Conservation (phyloP, 1,284 basidiomycete species). For the Papiliotrema laurentii region DNA sequence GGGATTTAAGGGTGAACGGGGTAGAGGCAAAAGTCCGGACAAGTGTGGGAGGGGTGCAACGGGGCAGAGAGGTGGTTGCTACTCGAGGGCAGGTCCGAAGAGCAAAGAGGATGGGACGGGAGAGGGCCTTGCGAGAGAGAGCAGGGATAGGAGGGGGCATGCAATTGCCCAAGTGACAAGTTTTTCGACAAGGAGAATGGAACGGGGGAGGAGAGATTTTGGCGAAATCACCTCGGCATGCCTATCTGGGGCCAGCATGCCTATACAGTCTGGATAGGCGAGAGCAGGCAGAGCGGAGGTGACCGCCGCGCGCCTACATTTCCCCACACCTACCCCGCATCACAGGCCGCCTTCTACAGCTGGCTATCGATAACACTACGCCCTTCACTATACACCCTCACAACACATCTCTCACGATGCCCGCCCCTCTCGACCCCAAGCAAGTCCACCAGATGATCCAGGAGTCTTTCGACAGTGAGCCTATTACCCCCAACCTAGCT, state of each 20-base stretch:
- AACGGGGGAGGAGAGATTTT: neutral
- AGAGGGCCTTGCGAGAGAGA: no score
- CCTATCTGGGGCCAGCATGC: no score
- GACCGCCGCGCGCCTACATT: no score
- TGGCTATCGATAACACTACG: no score
- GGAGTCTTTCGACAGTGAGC: slow-evolving; percentile 31
- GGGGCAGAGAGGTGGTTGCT: neutral
- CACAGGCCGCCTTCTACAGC: no score
- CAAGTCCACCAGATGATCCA: slow-evolving; percentile 35
- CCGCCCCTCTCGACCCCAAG: slow-evolving; percentile 5
- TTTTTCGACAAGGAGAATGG: neutral
- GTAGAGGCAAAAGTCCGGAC: slow-evolving; percentile 10
- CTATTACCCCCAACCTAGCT: neutral
- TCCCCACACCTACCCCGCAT: no score
- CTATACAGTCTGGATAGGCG: no score
- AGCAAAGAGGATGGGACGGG: no score
- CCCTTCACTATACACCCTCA: no score
- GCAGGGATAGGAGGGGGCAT: neutral
- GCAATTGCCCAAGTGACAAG: neutral
- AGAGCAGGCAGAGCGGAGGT: no score
- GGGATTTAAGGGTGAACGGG: slow-evolving; percentile 24
- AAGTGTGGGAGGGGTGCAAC: neutral
- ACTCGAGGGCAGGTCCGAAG: neutral
- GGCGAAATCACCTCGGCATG: no score
- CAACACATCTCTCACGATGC: neutral